Evolutionary conservation across 176 grass and related monocot species (phyloP), one percentile per base, ranked within the genome.

Genomic region (Phoenix roebelenii): DNA sequence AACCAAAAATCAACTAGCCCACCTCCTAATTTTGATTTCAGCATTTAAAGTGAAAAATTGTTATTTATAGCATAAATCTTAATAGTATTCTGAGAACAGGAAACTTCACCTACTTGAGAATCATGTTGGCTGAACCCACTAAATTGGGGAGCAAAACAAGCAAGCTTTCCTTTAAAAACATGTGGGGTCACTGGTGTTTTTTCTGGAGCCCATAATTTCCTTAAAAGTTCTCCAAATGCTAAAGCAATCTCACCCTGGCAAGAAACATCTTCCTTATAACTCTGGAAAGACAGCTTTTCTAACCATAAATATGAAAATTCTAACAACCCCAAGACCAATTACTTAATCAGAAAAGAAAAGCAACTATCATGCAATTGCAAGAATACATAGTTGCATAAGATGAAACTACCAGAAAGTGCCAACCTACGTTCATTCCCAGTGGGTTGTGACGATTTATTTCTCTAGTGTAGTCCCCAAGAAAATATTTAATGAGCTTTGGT

Each of bases 71-170:
- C 35, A 44, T 44, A 44, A 44, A 60, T 23, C 0, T 17, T 50
- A n/a, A 61, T 3, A 7, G 22, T 51, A 55, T 64, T 30, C 15
- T 25, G 6, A 78, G 51, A 66, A n/a, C 9, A 15, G 58, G 18
- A 63, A 67, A 18, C 53, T 17, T 22, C 23, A 72, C 68, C 71
- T 26, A 97, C 93, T 81, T 98, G 93, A 63, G 93, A 98, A 70
- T 98, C 93, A 83, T 98, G 93, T 80, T 92, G 93, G 72, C 91
- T 98, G 74, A 87, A 98, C 15, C 93, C 93, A 80, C 70, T 81
- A 57, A 92, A 98, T 52, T 92, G 93, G 54, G 84, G 93, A 52
- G 93, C 84, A 76, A 98, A 98, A 72, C 88, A 83, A 15, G 78
- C 75, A 83, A 98, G 89, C 51, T 85, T 92, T 65, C 65, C 61